These are phyloP conservation scores for Aspergillus japonicus DNA, from an alignment of 2,329 filamentous ascomycete species.

Conservation along the genomic window DNA sequence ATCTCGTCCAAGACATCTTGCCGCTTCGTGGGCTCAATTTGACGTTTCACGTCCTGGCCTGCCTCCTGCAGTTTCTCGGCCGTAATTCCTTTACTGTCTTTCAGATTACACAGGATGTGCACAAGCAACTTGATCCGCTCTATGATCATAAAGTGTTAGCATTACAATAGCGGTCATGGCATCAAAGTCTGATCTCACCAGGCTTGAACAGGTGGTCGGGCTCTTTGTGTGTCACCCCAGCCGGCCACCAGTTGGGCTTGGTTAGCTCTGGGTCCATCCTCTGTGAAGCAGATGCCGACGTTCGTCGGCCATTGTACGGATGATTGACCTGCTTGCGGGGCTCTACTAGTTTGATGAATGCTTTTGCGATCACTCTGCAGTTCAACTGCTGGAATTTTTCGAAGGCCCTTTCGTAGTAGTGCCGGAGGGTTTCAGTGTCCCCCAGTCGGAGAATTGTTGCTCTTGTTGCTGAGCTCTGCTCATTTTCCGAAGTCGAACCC, in stretches of 20 bases:
- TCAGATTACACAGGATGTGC: conserved; percentile 41
- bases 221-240: conserved; percentile 43
- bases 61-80: conserved; percentile 40
- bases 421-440: conserved; percentile 26
- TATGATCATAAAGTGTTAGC: conserved; percentile 15
- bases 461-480: conserved; percentile 9
- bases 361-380: conserved; percentile 43
- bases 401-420: conserved; percentile 42
- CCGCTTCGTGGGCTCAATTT: conserved; percentile 36
- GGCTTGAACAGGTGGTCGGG: conserved; percentile 46
- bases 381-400: conserved; percentile 43
- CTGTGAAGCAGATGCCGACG: conserved; percentile 21
- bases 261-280: conserved; percentile 40
- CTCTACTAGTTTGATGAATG: conserved; percentile 44
- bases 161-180: not conserved
- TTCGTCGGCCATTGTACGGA: conserved; percentile 45
- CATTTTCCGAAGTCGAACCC: conserved; percentile 7
- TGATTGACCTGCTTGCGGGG: conserved; percentile 46
- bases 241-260: conserved; percentile 42
- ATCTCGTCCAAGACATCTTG: conserved; percentile 42
- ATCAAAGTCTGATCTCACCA: conserved; percentile 28
- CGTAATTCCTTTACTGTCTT: conserved; percentile 36
- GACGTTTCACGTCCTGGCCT: conserved; percentile 39
- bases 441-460: conserved; percentile 31
- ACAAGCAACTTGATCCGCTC: conserved; percentile 42